Evolutionary conservation across 805 yeast species (phyloP).

Genomic region (Cyberlindnera amylophila): DNA sequence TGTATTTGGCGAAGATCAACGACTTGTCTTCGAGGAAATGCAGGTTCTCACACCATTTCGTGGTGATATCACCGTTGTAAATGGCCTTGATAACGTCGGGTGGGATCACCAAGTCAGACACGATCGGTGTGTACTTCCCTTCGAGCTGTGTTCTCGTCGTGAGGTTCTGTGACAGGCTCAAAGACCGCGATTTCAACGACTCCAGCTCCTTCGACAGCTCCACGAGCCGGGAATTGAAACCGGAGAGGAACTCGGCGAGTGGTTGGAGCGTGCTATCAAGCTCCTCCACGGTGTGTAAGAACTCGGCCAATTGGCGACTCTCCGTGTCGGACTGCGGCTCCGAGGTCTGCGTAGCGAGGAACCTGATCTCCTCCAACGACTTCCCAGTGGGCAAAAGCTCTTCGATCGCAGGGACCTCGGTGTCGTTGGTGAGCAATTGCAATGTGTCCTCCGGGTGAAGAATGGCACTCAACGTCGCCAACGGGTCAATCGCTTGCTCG

Average conservation of each 20-base stretch:
- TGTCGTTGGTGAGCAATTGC: constrained; percentile 1
- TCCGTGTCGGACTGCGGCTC: constrained; percentile 2
- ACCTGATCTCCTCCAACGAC: constrained; percentile 16
- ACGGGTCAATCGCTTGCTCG: constrained; percentile 2
- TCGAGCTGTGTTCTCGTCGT: constrained; percentile 46
- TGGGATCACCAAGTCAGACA: constrained; percentile 71
- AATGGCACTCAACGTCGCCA: constrained; percentile 2
- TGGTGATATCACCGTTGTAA: constrained; percentile 50
- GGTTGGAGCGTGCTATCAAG: constrained; percentile 38
- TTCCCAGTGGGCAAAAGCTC: background rate
- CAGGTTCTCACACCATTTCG: constrained; percentile 64
- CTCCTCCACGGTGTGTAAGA: constrained; percentile 15
- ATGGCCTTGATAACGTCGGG: constrained; percentile 64
- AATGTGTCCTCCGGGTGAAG: constrained; percentile 4
- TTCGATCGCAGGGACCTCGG: background rate
- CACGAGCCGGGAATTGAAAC: constrained; percentile 56
- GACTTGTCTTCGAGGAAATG: constrained; percentile 54
- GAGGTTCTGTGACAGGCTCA: constrained; percentile 44
- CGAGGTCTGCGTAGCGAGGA: constrained; percentile 2
- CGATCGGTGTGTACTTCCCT: constrained; percentile 62
- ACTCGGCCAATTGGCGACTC: constrained; percentile 10
- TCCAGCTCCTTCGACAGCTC: constrained; percentile 59
- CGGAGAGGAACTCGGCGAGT: constrained; percentile 46
- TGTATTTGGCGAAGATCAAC: constrained; percentile 46
- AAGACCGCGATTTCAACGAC: constrained; percentile 51